These are phyloP conservation scores for Urtica urens DNA, from an alignment of 306 rosid genomes.

Conservation along the genomic window DNA sequence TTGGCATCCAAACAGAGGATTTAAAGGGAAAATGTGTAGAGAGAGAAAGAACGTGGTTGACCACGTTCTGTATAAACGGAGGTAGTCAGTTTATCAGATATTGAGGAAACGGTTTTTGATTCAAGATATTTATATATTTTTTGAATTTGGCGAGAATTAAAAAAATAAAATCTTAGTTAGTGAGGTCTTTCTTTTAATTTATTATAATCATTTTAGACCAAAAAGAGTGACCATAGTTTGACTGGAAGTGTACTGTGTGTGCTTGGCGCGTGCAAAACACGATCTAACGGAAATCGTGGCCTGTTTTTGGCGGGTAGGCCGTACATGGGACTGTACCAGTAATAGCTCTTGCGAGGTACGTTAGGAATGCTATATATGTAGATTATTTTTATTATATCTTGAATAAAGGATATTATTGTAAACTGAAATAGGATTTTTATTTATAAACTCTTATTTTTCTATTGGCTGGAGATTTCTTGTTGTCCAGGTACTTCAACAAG, in stretches of 20 bases:
- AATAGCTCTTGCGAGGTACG: neutral
- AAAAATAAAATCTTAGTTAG: slow-evolving; percentile 7
- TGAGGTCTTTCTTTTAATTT: slow-evolving; percentile 23
- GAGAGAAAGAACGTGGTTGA: slow-evolving; percentile 14
- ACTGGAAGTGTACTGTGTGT: slow-evolving; percentile 7
- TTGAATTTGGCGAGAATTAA: slow-evolving; percentile 12
- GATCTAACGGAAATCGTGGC: neutral
- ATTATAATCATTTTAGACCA: neutral
- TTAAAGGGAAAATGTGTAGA: slow-evolving; percentile 11
- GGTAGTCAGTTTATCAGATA: too few species aligned
- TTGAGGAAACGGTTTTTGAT: neutral
- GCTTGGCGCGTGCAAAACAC: slow-evolving; percentile 10
- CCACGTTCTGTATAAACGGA: slow-evolving; percentile 9
- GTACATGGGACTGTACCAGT: slow-evolving; percentile 24
- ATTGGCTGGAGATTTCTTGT: too few species aligned
- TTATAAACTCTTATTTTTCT: too few species aligned
- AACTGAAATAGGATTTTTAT: too few species aligned
- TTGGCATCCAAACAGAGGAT: slow-evolving; percentile 8
- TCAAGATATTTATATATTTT: neutral
- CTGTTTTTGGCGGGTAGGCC: neutral
- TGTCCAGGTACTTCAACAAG: slow-evolving; percentile 11
- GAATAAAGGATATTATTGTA: slow-evolving; percentile 17
- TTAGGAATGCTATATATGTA: neutral
- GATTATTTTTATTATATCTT: neutral
- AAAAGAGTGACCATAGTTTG: slow-evolving; percentile 27